Evolutionary conservation across 768 basidiomycete genomes (phyloP).

Genomic region (Lactifluus echinatus): DNA sequence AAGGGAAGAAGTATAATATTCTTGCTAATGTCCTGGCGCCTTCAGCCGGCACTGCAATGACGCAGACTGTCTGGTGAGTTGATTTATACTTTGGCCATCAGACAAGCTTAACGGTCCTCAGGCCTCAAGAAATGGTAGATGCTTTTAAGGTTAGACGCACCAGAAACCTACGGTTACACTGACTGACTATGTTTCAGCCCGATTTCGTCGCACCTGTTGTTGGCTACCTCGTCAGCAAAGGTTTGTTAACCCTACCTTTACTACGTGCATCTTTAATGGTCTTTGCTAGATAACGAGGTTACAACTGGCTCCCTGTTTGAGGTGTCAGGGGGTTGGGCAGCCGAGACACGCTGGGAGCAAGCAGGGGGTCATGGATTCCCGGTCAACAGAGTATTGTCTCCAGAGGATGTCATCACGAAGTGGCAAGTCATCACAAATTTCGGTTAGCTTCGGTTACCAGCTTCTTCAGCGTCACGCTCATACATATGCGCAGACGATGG

Average conservation of each 20-base stretch:
- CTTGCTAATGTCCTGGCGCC: constrained; percentile 83
- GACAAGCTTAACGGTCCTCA: constrained; percentile 23
- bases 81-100: not conserved
- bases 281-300: constrained; percentile 49
- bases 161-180: not conserved
- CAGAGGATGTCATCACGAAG: constrained; percentile 71
- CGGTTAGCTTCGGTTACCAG: constrained; percentile 35
- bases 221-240: constrained; percentile 78
- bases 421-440: constrained; percentile 85
- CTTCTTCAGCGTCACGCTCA: not conserved
- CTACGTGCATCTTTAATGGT: not conserved
- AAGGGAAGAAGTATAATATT: constrained; percentile 89
- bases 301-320: constrained; percentile 77
- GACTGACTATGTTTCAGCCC: constrained; percentile 40
- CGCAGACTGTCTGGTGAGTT: constrained; percentile 64
- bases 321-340: constrained; percentile 84
- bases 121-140: constrained; percentile 80
- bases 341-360: constrained; percentile 89
- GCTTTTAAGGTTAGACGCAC: constrained; percentile 65
- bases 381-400: constrained; percentile 58
- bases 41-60: constrained; percentile 88
- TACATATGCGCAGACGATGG: constrained; percentile 50
- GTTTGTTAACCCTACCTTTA: constrained; percentile 24
- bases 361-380: constrained; percentile 85
- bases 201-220: constrained; percentile 91